phyloP scores from a whole-genome alignment of 495 filamentous ascomycete genomes.

The Hyaloscypha bicolor region DNA sequence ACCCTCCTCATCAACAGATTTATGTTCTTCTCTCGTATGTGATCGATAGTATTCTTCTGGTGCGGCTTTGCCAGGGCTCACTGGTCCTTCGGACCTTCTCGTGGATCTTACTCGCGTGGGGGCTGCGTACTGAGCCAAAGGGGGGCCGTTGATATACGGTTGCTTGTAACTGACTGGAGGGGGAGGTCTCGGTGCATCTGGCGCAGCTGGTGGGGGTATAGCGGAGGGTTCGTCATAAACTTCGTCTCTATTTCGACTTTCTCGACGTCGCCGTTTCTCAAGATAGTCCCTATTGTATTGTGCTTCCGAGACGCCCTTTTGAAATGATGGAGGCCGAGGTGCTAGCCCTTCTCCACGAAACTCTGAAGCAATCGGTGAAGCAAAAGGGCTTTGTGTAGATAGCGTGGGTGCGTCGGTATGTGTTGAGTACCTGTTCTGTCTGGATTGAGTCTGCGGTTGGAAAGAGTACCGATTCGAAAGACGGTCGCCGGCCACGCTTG shows the following conservation, averaged over 20 bases:
- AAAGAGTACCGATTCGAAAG: constrained; percentile 39
- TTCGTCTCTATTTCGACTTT: constrained; percentile 39
- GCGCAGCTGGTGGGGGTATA: constrained; percentile 52
- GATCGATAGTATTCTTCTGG: constrained; percentile 28
- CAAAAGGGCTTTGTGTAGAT: constrained; percentile 53
- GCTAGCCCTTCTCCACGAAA: constrained; percentile 49
- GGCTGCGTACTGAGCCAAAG: constrained; percentile 35
- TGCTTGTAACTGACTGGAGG: constrained; percentile 58
- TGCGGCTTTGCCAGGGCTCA: constrained; percentile 12
- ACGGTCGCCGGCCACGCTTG: constrained; percentile 26
- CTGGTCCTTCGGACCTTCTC: constrained; percentile 41
- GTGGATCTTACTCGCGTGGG: constrained; percentile 31
- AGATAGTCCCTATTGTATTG: constrained; percentile 44
- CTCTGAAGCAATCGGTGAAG: constrained; percentile 49
- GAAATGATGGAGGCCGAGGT: constrained; percentile 51
- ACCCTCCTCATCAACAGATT: background rate
- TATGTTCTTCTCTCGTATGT: constrained; percentile 10
- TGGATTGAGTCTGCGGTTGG: constrained; percentile 36
- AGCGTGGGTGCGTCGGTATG: constrained; percentile 44
- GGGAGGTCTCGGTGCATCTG: constrained; percentile 60
- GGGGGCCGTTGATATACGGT: constrained; percentile 45
- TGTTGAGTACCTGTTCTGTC: constrained; percentile 27
- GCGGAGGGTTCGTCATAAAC: constrained; percentile 38
- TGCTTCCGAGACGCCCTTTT: constrained; percentile 37
- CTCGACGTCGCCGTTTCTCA: constrained; percentile 38